A percentile compares a stretch with the other conserved stretches of the same genome.
Evolutionary conservation across 2,329 filamentous ascomycete species (phyloP).

Genomic region (Xylaria sp.): DNA sequence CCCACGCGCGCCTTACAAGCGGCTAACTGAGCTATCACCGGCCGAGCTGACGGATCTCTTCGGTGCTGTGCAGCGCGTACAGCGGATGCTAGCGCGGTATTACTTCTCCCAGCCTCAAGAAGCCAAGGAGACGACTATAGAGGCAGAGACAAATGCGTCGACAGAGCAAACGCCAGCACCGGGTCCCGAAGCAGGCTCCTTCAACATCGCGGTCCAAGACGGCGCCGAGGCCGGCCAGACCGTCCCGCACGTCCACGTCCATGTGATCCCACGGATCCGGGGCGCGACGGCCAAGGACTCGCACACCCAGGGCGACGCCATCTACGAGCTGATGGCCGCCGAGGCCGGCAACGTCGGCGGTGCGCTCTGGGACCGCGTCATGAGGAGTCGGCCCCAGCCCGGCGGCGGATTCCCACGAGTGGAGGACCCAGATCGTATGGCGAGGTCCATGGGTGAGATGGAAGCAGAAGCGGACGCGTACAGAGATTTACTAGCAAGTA

Average conservation of each 20-base stretch:
- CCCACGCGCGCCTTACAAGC: slow-evolving; percentile 74
- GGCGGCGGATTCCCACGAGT: slow-evolving; percentile 72
- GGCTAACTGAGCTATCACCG: slow-evolving; percentile 77
- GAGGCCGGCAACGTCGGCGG: slow-evolving; percentile 86
- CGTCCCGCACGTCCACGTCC: slow-evolving; percentile 91
- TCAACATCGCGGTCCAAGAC: slow-evolving; percentile 97
- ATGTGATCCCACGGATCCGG: slow-evolving; percentile 58
- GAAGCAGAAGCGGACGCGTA: slow-evolving; percentile 77
- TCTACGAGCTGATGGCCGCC: slow-evolving; percentile 85
- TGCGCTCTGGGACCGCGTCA: slow-evolving; percentile 59
- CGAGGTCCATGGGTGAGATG: slow-evolving; percentile 82
- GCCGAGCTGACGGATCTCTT: slow-evolving; percentile 86
- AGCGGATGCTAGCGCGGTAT: slow-evolving; percentile 74
- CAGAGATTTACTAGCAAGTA: slow-evolving; percentile 58
- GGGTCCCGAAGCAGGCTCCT: slow-evolving; percentile 70
- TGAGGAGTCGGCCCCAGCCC: slow-evolving; percentile 57
- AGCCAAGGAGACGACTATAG: not conserved
- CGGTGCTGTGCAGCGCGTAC: slow-evolving; percentile 83
- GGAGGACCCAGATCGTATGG: slow-evolving; percentile 75
- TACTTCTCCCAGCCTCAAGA: slow-evolving; percentile 57
- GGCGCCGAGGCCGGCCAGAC: slow-evolving; percentile 91
- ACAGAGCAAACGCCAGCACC: slow-evolving; percentile 55
- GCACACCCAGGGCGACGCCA: slow-evolving; percentile 49
- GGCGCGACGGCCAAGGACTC: slow-evolving; percentile 47
- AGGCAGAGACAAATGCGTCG: slow-evolving; percentile 9